These are phyloP conservation scores for Plectosphaerella cucumerina DNA, from an alignment of 2,329 filamentous ascomycete species.

Conservation along the genomic window DNA sequence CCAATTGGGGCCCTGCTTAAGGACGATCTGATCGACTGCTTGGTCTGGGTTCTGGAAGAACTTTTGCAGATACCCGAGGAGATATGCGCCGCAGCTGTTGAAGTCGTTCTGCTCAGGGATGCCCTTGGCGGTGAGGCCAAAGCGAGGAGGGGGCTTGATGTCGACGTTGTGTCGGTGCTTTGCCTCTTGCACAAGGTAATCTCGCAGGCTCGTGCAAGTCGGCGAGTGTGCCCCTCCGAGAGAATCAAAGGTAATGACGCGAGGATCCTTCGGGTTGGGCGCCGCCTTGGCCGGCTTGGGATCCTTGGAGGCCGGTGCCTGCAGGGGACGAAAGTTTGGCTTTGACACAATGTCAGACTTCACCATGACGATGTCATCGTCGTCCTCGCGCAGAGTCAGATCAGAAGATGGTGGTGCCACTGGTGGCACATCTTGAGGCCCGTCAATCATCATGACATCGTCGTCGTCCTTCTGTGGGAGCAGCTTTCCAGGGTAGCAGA, in stretches of 20 bases:
- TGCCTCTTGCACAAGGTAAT: slow-evolving; percentile 74
- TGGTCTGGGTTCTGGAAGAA: slow-evolving; percentile 72
- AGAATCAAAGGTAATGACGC: slow-evolving; percentile 86
- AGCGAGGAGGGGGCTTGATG: slow-evolving; percentile 27
- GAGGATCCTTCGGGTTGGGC: slow-evolving; percentile 51
- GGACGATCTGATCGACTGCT: slow-evolving; percentile 65
- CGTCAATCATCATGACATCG: no score
- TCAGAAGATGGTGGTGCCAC: no score
- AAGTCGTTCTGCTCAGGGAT: slow-evolving; percentile 81
- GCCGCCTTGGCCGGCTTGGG: not conserved
- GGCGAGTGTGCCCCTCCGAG: slow-evolving; percentile 60
- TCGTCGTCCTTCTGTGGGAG: slow-evolving; percentile 22
- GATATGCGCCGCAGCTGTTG: slow-evolving; percentile 84
- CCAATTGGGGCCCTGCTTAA: slow-evolving; percentile 47
- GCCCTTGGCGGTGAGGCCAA: slow-evolving; percentile 63
- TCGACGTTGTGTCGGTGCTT: slow-evolving; percentile 50
- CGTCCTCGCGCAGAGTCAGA: no score
- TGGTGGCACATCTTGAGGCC: no score
- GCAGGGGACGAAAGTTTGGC: not conserved
- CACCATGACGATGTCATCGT: no score
- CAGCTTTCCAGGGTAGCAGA: slow-evolving; percentile 78
- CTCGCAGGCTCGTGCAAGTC: slow-evolving; percentile 65
- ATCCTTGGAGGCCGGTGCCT: not conserved
- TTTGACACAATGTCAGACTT: no score
- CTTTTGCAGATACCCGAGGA: slow-evolving; percentile 78